Evolutionary conservation across 2,329 filamentous ascomycete genomes (phyloP).

Genomic region (Zymoseptoria tritici): DNA sequence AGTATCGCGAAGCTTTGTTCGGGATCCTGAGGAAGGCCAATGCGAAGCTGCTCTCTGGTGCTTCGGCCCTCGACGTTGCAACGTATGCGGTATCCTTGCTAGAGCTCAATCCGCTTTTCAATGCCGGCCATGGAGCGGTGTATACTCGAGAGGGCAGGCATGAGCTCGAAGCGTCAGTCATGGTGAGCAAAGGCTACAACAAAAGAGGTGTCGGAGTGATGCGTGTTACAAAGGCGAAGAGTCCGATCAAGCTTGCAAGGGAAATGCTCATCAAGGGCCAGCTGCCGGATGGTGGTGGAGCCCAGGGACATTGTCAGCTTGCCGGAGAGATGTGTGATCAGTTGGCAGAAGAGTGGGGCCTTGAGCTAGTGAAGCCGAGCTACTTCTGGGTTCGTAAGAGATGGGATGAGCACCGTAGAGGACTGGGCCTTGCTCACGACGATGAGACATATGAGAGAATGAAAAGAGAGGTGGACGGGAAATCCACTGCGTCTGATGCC

Average conservation of each 20-base stretch:
- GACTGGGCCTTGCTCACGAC: constrained; percentile 40
- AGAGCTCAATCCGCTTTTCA: constrained; percentile 77
- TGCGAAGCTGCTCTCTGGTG: constrained; percentile 28
- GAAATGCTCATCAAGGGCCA: constrained; percentile 64
- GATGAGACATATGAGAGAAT: constrained; percentile 36
- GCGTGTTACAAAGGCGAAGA: constrained; percentile 64
- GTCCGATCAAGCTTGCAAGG: constrained; percentile 68
- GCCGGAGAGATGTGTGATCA: constrained; percentile 61
- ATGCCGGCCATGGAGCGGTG: constrained; percentile 74
- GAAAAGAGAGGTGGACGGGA: constrained; percentile 31
- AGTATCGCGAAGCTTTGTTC: constrained; percentile 34
- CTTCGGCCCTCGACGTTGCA: constrained; percentile 63
- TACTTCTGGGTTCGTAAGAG: constrained; percentile 75
- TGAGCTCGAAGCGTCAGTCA: constrained; percentile 79
- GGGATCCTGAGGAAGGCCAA: constrained; percentile 29
- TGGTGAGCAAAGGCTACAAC: constrained; percentile 65
- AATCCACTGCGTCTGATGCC: not conserved
- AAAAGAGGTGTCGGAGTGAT: constrained; percentile 76
- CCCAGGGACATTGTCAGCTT: constrained; percentile 63
- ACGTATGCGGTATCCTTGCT: constrained; percentile 67
- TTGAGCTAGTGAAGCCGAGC: constrained; percentile 59
- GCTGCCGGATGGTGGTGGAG: constrained; percentile 50
- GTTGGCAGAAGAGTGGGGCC: constrained; percentile 59
- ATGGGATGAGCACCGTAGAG: constrained; percentile 70
- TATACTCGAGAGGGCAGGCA: constrained; percentile 77